A percentile compares a stretch with the other conserved stretches of the same genome.
These are phyloP conservation scores for Scleroderma bovista DNA, from an alignment of 768 basidiomycete species.

Conservation along the genomic window DNA sequence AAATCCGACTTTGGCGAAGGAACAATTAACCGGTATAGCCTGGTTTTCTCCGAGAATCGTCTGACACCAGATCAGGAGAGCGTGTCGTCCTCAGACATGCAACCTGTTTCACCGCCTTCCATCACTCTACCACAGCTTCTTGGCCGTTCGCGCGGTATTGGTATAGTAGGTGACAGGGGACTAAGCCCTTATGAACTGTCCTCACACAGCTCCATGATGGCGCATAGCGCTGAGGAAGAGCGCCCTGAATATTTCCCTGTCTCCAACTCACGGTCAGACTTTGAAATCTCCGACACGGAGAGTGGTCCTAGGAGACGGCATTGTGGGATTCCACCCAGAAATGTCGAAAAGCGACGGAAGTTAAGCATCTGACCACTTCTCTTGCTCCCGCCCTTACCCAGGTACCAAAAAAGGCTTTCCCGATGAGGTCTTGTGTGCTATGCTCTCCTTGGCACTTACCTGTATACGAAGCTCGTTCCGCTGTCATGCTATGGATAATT, in stretches of 20 bases:
- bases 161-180: constrained; percentile 12
- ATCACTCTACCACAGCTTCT: constrained; percentile 26
- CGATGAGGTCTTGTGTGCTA: constrained; percentile 1
- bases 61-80: constrained; percentile 30
- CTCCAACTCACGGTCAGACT: constrained; percentile 32
- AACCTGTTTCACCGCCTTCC: constrained; percentile 25
- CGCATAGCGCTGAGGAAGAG: constrained; percentile 16
- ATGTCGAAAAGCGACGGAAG: constrained; percentile 21
- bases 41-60: constrained; percentile 23
- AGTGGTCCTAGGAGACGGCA: constrained; percentile 18
- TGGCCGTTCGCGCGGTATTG: constrained; percentile 12
- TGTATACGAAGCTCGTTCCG: constrained; percentile 9
- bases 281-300: constrained; percentile 25
- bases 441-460: constrained; percentile 5
- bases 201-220: constrained; percentile 8
- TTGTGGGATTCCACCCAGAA: constrained; percentile 15
- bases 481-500: constrained; percentile 17
- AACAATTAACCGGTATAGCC: constrained; percentile 10
- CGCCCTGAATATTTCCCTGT: constrained; percentile 31
- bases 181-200: constrained; percentile 24
- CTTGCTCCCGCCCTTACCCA: constrained; percentile 2
- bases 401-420: not conserved
- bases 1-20: constrained; percentile 23
- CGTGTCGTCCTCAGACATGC: constrained; percentile 29
- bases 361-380: constrained; percentile 21